These are phyloP conservation scores for Annulohypoxylon stygium DNA, from an alignment of 495 filamentous ascomycete species.

Conservation along the genomic window DNA sequence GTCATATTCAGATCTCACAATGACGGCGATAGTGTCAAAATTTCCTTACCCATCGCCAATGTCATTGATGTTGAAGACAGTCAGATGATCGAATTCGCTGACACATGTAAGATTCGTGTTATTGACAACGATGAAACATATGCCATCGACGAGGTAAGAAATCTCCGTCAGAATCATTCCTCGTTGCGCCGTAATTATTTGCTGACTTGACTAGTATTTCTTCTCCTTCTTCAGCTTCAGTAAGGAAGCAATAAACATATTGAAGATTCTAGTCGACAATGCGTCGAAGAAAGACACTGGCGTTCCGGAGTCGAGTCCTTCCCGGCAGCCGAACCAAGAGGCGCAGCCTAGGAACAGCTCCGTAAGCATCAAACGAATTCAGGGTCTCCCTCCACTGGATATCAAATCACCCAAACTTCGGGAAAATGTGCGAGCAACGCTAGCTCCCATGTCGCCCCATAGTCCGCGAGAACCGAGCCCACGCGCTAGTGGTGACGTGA, in stretches of 20 bases:
- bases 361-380: slow-evolving; percentile 6
- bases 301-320: slow-evolving; percentile 29
- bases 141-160: slow-evolving; percentile 89
- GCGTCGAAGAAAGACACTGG: slow-evolving; percentile 62
- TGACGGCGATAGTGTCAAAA: slow-evolving; percentile 97
- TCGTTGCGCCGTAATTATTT: slow-evolving; percentile 5
- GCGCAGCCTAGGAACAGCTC: slow-evolving; percentile 31
- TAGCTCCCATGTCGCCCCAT: slow-evolving; percentile 67
- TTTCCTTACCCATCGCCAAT: slow-evolving; percentile 88
- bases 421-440: slow-evolving; percentile 74
- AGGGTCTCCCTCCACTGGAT: slow-evolving; percentile 51
- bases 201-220: slow-evolving; percentile 77
- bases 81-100: slow-evolving; percentile 89
- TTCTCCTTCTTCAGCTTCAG: slow-evolving; percentile 95
- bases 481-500: slow-evolving; percentile 59
- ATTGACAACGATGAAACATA: slow-evolving; percentile 93
- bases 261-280: slow-evolving; percentile 80
- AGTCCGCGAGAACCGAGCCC: slow-evolving; percentile 64
- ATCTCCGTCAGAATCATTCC: neutral
- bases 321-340: slow-evolving; percentile 26
- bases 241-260: slow-evolving; percentile 83
- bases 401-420: slow-evolving; percentile 64
- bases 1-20: slow-evolving; percentile 97
- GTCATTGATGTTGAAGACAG: slow-evolving; percentile 94
- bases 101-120: slow-evolving; percentile 93